These are phyloP conservation scores for Toxoplasma gondii DNA, from an alignment of 169 alveolate species.

Conservation along the genomic window DNA sequence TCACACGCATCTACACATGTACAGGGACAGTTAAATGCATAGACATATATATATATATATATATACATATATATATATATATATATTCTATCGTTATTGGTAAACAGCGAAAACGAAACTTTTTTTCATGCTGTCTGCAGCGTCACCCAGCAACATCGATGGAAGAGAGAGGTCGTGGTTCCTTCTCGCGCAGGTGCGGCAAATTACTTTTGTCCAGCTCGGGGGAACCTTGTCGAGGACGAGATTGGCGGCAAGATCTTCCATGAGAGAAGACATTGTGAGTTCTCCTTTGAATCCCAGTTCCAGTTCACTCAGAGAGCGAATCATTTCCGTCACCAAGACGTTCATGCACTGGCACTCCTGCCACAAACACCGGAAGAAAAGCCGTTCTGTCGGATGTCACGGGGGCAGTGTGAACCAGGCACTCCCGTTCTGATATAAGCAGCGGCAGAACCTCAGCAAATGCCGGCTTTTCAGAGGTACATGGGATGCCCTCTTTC, in stretches of 20 bases:
- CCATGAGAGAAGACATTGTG: slow-evolving; percentile 92
- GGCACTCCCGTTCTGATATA: background rate
- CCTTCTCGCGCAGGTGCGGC: background rate
- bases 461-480: too few relatives aligned
- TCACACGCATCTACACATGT: background rate
- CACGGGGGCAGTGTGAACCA: too few relatives aligned
- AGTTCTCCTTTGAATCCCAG: slow-evolving; percentile 95
- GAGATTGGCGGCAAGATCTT: slow-evolving; percentile 85
- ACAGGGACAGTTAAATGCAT: background rate
- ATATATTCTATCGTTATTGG: background rate
- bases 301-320: slow-evolving; percentile 86
- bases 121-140: too few relatives aligned
- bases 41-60: background rate
- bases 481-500: too few relatives aligned
- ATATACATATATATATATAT: too few relatives aligned
- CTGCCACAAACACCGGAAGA: slow-evolving; percentile 18
- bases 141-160: too few relatives aligned
- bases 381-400: background rate
- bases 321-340: slow-evolving; percentile 82
- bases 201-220: slow-evolving; percentile 84
- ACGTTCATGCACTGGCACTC: slow-evolving; percentile 89
- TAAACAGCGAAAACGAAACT: background rate
- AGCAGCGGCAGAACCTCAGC: too few relatives aligned
- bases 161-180: too few relatives aligned
- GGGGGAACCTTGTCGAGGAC: slow-evolving; percentile 90